phyloP scores from a whole-genome alignment of 352 stramenopile species.

The Peronospora farinosa region DNA sequence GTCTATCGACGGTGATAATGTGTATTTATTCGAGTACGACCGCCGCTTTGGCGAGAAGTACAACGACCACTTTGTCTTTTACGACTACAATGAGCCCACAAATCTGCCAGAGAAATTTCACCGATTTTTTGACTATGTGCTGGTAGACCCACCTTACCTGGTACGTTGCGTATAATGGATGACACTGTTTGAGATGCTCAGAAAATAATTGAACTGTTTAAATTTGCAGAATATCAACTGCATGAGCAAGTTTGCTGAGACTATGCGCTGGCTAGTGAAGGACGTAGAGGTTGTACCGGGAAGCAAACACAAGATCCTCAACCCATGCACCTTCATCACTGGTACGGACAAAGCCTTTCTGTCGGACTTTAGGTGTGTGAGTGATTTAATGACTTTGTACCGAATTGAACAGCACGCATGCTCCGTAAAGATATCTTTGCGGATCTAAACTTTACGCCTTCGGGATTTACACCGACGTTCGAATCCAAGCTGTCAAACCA shows the following conservation, averaged over 20 bases:
- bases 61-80: constrained; percentile 45
- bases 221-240: constrained; percentile 42
- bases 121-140: constrained; percentile 54
- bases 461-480: constrained; percentile 41
- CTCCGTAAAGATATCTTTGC: constrained; percentile 47
- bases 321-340: constrained; percentile 48
- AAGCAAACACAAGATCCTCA: constrained; percentile 38
- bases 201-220: neutral
- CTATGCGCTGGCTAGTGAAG: constrained; percentile 49
- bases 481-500: constrained; percentile 60
- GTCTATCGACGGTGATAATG: constrained; percentile 28
- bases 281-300: constrained; percentile 25
- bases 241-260: constrained; percentile 53
- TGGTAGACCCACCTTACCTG: constrained; percentile 51
- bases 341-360: constrained; percentile 19
- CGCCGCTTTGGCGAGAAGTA: constrained; percentile 51
- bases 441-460: constrained; percentile 46
- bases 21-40: constrained; percentile 55
- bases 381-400: constrained; percentile 7
- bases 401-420: constrained; percentile 30
- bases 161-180: constrained; percentile 15
- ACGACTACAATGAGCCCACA: constrained; percentile 52
- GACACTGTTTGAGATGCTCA: neutral
- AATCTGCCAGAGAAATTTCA: constrained; percentile 43
- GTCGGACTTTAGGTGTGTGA: neutral